Evolutionary conservation across 2,329 filamentous ascomycete genomes (phyloP).

Genomic region (Exophiala bonariae): DNA sequence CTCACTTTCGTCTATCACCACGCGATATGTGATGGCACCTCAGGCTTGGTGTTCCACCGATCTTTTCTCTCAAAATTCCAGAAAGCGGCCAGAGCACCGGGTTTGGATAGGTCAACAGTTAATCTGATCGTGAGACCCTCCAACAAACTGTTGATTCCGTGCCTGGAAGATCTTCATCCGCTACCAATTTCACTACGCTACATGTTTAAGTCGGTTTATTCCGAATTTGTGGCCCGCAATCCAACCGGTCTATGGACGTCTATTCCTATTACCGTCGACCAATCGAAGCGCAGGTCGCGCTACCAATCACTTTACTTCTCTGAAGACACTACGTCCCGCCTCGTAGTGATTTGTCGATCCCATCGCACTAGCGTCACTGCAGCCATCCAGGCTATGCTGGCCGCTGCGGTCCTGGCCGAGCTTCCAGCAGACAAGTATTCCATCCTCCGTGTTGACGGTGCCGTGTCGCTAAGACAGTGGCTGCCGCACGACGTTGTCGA

Average conservation of each 20-base stretch:
- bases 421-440: not conserved
- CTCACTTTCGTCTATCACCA: constrained; percentile 50
- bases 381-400: constrained; percentile 34
- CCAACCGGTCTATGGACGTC: constrained; percentile 2
- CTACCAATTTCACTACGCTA: constrained; percentile 39
- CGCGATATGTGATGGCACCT: constrained; percentile 47
- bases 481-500: constrained; percentile 1
- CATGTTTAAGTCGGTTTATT: constrained; percentile 27
- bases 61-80: constrained; percentile 34
- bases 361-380: constrained; percentile 30
- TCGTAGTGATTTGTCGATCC: not conserved
- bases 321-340: not conserved
- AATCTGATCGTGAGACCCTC: not conserved
- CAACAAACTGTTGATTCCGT: not conserved
- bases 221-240: not conserved
- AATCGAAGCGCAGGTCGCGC: not conserved
- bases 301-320: constrained; percentile 1
- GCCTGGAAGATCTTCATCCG: constrained; percentile 34
- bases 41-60: constrained; percentile 46
- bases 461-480: constrained; percentile 2
- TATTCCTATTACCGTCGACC: not conserved
- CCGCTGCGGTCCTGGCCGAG: constrained; percentile 19
- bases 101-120: too few species aligned
- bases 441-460: not conserved
- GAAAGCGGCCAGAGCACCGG: too few species aligned